These are phyloP conservation scores for Tricholoma hemisulphureum DNA, from an alignment of 768 basidiomycete genomes.

Conservation along the genomic window DNA sequence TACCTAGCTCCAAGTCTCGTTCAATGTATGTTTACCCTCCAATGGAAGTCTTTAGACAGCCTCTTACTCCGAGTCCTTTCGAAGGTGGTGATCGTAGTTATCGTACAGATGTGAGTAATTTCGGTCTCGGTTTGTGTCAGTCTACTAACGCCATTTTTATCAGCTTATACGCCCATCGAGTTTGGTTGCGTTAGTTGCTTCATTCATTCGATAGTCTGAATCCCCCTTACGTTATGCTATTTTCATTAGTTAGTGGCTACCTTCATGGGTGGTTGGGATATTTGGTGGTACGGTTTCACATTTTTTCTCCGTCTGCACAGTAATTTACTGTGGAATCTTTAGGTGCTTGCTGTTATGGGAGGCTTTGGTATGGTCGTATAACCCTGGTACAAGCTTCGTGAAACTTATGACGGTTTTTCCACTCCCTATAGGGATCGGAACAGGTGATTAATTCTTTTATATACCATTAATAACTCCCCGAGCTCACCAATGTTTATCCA, in stretches of 20 bases:
- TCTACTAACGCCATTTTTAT: not conserved
- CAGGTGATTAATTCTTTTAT: slow-evolving; percentile 21
- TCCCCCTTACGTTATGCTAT: not conserved
- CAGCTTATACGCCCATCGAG: slow-evolving; percentile 45
- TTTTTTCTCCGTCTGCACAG: not conserved
- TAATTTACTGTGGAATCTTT: not conserved
- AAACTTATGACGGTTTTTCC: not conserved
- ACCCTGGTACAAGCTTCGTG: not conserved
- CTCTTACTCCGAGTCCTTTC: not conserved
- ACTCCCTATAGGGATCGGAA: slow-evolving; percentile 28
- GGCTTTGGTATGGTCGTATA: slow-evolving; percentile 35
- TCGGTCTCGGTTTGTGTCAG: not conserved
- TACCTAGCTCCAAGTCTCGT: slow-evolving; percentile 39
- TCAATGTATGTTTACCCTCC: slow-evolving; percentile 34
- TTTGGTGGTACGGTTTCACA: slow-evolving; percentile 27
- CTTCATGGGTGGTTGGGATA: slow-evolving; percentile 37
- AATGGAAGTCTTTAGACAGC: not conserved
- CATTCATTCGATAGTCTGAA: not conserved
- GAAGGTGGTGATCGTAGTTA: slow-evolving; percentile 40
- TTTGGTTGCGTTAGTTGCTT: slow-evolving; percentile 44
- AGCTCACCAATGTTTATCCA: slow-evolving; percentile 4
- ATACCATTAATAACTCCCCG: not conserved
- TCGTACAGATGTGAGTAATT: slow-evolving; percentile 42
- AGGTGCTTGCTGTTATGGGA: slow-evolving; percentile 34
- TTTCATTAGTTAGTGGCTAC: slow-evolving; percentile 33